Conservation (phyloP, 2,329 filamentous ascomycete species). For the Cylindrodendrum hubeiense region DNA sequence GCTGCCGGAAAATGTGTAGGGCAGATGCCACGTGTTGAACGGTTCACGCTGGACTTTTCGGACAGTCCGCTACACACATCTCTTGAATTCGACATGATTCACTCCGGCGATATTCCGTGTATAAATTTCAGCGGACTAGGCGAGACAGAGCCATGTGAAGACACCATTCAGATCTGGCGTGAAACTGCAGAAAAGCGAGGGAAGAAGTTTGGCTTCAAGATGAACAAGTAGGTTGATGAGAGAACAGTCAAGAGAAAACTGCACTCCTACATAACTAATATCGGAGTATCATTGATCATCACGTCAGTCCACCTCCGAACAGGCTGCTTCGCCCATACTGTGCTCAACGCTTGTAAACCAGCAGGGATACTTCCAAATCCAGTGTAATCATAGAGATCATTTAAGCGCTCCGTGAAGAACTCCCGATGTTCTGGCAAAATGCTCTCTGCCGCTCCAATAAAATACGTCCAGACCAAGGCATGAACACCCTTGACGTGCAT, state of each 20-base stretch:
- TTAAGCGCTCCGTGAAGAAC: slow-evolving; percentile 50
- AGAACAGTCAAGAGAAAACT: background rate
- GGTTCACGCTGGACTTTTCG: no score
- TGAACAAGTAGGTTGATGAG: background rate
- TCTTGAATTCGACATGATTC: no score
- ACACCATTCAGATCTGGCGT: no score
- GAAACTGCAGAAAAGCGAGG: no score
- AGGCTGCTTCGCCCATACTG: slow-evolving; percentile 49
- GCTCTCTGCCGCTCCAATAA: slow-evolving; percentile 55
- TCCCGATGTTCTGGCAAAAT: slow-evolving; percentile 48
- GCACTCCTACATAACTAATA: slow-evolving; percentile 43
- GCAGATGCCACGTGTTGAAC: no score
- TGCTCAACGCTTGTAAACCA: slow-evolving; percentile 48
- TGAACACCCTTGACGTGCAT: slow-evolving; percentile 48
- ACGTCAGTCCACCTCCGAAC: slow-evolving; percentile 45
- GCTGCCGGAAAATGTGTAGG: no score
- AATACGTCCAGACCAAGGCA: slow-evolving; percentile 56
- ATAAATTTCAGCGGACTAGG: no score
- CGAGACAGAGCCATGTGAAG: no score
- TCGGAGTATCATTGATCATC: slow-evolving; percentile 43
- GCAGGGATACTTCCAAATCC: slow-evolving; percentile 53
- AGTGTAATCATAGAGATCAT: slow-evolving; percentile 47
- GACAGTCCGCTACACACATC: no score
- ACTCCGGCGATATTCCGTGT: no score
- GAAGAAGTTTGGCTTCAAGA: no score